Percentiles rank a stretch among this genome's conserved stretches.
These are phyloP conservation scores for Pythium dissotocum DNA, from an alignment of 352 stramenopile genomes.

Conservation along the genomic window DNA sequence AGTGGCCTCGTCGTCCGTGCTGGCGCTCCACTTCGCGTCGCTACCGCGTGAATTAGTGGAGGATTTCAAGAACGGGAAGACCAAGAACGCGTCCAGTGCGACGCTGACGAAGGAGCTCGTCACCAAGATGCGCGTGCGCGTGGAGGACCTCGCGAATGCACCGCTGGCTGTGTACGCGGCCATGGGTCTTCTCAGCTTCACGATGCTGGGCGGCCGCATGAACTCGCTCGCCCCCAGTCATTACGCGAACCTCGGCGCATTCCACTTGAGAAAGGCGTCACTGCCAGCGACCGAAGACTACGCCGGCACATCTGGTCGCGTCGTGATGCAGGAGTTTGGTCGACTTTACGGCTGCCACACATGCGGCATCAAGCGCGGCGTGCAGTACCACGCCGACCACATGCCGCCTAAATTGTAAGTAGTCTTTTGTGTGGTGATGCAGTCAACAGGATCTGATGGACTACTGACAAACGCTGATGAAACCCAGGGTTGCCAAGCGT, in stretches of 20 bases:
- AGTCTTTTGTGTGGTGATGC: neutral
- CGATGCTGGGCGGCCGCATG: conserved; percentile 70
- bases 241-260: conserved; percentile 74
- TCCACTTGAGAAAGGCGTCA: conserved; percentile 75
- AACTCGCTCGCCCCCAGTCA: conserved; percentile 73
- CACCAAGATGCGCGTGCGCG: conserved; percentile 12
- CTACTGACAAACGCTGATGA: conserved; percentile 9
- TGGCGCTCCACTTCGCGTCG: conserved; percentile 34
- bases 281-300: conserved; percentile 76
- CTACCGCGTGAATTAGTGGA: conserved; percentile 27
- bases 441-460: neutral
- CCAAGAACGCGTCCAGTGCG: neutral
- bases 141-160: conserved; percentile 22
- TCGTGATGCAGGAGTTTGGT: conserved; percentile 79
- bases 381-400: conserved; percentile 82
- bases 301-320: conserved; percentile 56
- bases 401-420: conserved; percentile 84
- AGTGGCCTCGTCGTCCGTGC: conserved; percentile 32
- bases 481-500: conserved; percentile 54
- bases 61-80: neutral
- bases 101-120: neutral
- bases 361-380: conserved; percentile 62
- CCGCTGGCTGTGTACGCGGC: conserved; percentile 67
- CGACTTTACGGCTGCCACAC: conserved; percentile 83
- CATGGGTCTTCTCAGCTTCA: conserved; percentile 79